Conservation (phyloP, 441 rosid genomes). For the Bocquillonia castaneifolia region DNA sequence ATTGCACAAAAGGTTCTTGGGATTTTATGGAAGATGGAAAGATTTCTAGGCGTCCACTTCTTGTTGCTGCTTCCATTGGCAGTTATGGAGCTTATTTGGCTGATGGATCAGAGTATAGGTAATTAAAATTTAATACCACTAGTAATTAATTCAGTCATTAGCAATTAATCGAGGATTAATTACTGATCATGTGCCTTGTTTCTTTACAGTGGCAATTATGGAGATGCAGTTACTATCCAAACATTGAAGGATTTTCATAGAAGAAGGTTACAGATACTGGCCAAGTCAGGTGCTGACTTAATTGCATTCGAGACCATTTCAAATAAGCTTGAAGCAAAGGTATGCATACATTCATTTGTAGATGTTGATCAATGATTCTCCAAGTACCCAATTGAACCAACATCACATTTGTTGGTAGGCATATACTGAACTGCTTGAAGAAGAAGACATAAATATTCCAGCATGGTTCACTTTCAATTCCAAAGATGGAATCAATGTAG, state of each 20-base stretch:
- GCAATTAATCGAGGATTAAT: background rate
- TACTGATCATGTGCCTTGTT: background rate
- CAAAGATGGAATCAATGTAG: conserved; percentile 66
- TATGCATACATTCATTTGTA: conserved; percentile 2
- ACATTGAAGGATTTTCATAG: conserved; percentile 80
- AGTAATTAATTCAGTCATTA: too few relatives aligned
- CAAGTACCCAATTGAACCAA: background rate
- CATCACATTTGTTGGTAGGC: conserved; percentile 42
- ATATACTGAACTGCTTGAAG: conserved; percentile 69
- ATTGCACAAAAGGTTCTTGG: conserved; percentile 49
- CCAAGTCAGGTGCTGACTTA: conserved; percentile 62
- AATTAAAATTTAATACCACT: too few relatives aligned
- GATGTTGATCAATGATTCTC: background rate
- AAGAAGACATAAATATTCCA: conserved; percentile 53
- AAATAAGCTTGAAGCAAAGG: conserved; percentile 85
- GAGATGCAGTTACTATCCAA: conserved; percentile 49
- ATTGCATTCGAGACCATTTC: conserved; percentile 89
- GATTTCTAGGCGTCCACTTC: conserved; percentile 41
- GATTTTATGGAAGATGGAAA: conserved; percentile 36
- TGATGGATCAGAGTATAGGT: conserved; percentile 94
- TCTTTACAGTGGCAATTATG: conserved; percentile 53
- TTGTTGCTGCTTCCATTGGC: conserved; percentile 88
- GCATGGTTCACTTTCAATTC: conserved; percentile 82
- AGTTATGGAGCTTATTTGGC: conserved; percentile 97
- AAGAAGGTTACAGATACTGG: conserved; percentile 69